Base-by-base conservation (phyloP, 116 monocot genomes). In the Thalassia testudinum region DNA sequence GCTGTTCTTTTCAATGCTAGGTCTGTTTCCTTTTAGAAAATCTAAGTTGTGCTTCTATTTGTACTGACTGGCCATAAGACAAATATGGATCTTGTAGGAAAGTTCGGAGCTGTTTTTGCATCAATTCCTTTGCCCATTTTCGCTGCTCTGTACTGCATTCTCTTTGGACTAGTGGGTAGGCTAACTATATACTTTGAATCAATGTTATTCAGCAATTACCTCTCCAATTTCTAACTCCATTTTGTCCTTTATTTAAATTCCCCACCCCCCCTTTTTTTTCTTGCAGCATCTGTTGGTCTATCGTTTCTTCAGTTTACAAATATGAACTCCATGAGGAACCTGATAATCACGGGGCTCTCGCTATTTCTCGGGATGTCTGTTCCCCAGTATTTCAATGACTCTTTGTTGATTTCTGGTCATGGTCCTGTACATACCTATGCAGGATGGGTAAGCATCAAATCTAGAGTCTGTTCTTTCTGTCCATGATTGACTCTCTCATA, bases 351-450 rank as follows among this genome's bases (percentile, higher is more conserved):
- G 29, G 85, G 81, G n/a, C 78, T 91, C 5, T 91, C 91, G 16
- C 73, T 91, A 11, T 91, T 85, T 62, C 84, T 90, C 62, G 90
- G 90, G 7, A 84, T 90, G 61, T 90, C 90, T n/a, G 59, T 90
- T 56, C 84, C 90, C 1, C 80, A 84, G 48, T 90, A 72, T 68
- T 90, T 90, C 55, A 77, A 40, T 54, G 77, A 81, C 28, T 65
- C 77, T 47, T 23, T 75, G 29, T 28, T 64, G 4, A 61, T 75
- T 58, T 84, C 90, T 50, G 67, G 61, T 27, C 79, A 77, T 59
- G 80, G 76, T 21, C 84, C 84, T 21, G 80, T 84, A 19, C 60
- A 72, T 63, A 84, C 84, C 24, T 66, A 42, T 28, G 66, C 90
- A 52, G 90, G 80, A 78, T 90, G 90, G 90, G 88, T 83, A 28